Conservation (phyloP, 805 yeast genomes). For the Ogataea nonfermentans region DNA sequence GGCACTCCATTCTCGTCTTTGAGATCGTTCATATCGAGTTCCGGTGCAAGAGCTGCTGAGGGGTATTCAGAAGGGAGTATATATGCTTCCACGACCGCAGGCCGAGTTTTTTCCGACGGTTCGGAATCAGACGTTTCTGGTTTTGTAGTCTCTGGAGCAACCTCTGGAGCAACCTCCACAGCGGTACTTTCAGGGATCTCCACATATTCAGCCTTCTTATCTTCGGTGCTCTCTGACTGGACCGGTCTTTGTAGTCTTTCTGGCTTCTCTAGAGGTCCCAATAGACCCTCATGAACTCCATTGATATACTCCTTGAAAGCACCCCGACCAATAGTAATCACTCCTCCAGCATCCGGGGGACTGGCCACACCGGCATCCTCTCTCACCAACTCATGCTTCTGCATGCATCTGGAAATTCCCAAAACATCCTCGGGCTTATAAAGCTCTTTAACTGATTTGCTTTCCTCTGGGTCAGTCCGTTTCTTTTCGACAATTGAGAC, state of each 20-base stretch:
- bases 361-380: conserved; percentile 48
- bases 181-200: conserved; percentile 24
- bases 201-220: conserved; percentile 14
- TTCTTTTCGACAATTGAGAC: conserved; percentile 2
- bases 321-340: conserved; percentile 91
- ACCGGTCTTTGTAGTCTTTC: conserved; percentile 4
- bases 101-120: conserved; percentile 29
- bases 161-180: no score
- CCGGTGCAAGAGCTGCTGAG: conserved; percentile 56
- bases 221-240: conserved; percentile 6
- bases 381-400: conserved; percentile 20
- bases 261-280: conserved; percentile 75
- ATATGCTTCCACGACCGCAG: conserved; percentile 61
- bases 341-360: conserved; percentile 69
- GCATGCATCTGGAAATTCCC: conserved; percentile 47
- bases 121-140: background rate
- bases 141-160: no score
- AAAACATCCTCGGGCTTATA: conserved; percentile 47
- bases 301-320: conserved; percentile 88
- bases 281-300: conserved; percentile 91
- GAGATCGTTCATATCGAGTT: conserved; percentile 42
- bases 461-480: conserved; percentile 22
- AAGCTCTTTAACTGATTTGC: conserved; percentile 35
- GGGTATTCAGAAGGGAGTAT: conserved; percentile 59
- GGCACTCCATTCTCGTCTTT: conserved; percentile 44